Base-by-base conservation (phyloP, 1,139 yeast species). In the Geotrichum siamense region DNA sequence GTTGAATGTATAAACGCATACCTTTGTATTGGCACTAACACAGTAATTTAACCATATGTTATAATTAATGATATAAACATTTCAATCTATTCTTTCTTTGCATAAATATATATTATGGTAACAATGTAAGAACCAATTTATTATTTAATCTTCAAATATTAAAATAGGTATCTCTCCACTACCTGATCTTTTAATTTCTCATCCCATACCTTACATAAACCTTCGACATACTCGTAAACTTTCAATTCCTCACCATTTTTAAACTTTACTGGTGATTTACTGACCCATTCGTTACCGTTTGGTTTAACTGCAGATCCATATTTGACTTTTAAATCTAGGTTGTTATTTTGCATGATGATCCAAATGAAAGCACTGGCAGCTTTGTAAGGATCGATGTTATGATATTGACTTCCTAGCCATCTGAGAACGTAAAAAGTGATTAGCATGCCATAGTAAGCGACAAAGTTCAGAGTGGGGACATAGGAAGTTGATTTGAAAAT, bases 301-400 rank as follows among this genome's bases (percentile, higher is more conserved):
- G 75, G 67, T 47, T 71, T 69, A 26, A 81, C 72, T 0, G 87
- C 82, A 20, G 94, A 83, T 2, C 94, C 94, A 51, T 80, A 79
- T 59, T 87, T 86, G 31, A 71, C 53, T 15, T 67, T 65, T 58
- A 79, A 82, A 33, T 56, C 68, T 55, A 67, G 69, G 59, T 57
- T 70, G 13, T 71, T 70, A 0, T 78, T 75, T 37, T 68, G 51
- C 8, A 70, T 59, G 1, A 82, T 79, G 6, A 74, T 74, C 62
- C 73, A 77, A 2, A 79, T 72, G 1, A 94, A 86, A 0, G 96
- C 86, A 58, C 82, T 82, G 3, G 97, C 95, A 12, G 94, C 97
- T 19, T 71, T 77, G 62, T 86, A 84, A 1, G 97, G 96, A 30
- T 81, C 74, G 39, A 91, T 84, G 56, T 83, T 84, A 60, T 91